These are phyloP conservation scores for Blakeslea trispora DNA, from an alignment of 371 early-diverging fungal genomes.

Conservation along the genomic window DNA sequence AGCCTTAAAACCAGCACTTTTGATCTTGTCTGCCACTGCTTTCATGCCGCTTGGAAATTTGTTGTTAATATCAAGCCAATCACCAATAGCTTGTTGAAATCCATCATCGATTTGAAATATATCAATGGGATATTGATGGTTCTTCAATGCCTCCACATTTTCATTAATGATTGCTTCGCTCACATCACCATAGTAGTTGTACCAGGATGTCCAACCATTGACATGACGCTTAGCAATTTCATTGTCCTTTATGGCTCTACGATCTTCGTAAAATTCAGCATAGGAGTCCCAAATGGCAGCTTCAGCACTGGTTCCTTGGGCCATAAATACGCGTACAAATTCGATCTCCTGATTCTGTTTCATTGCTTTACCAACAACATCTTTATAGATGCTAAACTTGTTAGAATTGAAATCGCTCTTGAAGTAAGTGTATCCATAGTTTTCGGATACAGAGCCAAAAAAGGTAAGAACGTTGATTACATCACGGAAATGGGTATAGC, in stretches of 20 bases:
- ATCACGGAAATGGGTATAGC: conserved; percentile 58
- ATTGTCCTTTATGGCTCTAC: conserved; percentile 32
- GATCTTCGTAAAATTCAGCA: conserved; percentile 39
- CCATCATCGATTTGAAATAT: conserved; percentile 68
- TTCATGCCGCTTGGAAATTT: conserved; percentile 61
- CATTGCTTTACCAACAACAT: conserved; percentile 40
- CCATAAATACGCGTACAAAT: conserved; percentile 34
- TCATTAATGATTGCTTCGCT: conserved; percentile 50
- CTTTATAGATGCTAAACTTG: conserved; percentile 50
- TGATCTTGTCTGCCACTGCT: conserved; percentile 40
- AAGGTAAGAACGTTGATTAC: conserved; percentile 39
- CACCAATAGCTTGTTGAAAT: conserved; percentile 59
- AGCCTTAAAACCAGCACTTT: conserved; percentile 45
- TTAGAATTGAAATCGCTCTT: conserved; percentile 46
- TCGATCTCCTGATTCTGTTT: conserved; percentile 24
- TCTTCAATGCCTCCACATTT: conserved; percentile 44
- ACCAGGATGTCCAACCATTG: conserved; percentile 67
- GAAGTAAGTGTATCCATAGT: conserved; percentile 59
- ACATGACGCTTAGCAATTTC: conserved; percentile 35
- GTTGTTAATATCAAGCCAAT: conserved; percentile 55
- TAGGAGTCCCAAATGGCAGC: conserved; percentile 51
- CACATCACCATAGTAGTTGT: conserved; percentile 59
- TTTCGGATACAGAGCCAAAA: conserved; percentile 57
- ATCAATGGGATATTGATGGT: conserved; percentile 52
- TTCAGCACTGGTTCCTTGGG: conserved; percentile 42